These are phyloP conservation scores for Tricholoma flavovirens DNA, from an alignment of 768 basidiomycete species.

Conservation along the genomic window DNA sequence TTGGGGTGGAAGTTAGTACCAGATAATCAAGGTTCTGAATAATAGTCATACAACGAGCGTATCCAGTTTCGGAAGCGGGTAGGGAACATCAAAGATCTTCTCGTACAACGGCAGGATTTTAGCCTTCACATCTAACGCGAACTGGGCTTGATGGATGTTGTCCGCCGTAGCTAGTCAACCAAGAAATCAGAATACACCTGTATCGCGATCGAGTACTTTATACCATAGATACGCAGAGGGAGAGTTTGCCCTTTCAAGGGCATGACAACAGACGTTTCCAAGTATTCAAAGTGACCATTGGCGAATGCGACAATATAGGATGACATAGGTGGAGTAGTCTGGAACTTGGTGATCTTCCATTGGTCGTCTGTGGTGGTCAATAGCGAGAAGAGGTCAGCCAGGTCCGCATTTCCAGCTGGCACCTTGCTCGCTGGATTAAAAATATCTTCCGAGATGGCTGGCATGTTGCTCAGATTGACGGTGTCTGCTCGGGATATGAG, in stretches of 20 bases:
- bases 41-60: slow-evolving; percentile 61
- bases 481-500: slow-evolving; percentile 76
- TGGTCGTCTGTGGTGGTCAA: slow-evolving; percentile 31
- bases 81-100: slow-evolving; percentile 86
- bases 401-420: slow-evolving; percentile 25
- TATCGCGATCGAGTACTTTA: slow-evolving; percentile 1
- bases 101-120: slow-evolving; percentile 89
- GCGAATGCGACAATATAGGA: slow-evolving; percentile 87
- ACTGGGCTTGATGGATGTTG: slow-evolving; percentile 76
- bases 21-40: not conserved
- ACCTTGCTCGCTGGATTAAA: slow-evolving; percentile 29
- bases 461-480: slow-evolving; percentile 85
- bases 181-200: not conserved
- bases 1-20: slow-evolving; percentile 13
- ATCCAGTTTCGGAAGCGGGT: slow-evolving; percentile 91
- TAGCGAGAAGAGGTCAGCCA: slow-evolving; percentile 36
- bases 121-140: slow-evolving; percentile 83
- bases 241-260: slow-evolving; percentile 75
- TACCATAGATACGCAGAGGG: slow-evolving; percentile 82
- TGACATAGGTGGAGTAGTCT: slow-evolving; percentile 81
- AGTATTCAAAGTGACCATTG: slow-evolving; percentile 68
- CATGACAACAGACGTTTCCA: slow-evolving; percentile 73
- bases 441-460: slow-evolving; percentile 55
- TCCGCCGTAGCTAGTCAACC: slow-evolving; percentile 62
- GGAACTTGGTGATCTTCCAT: slow-evolving; percentile 84